Percentiles rank a stretch among this genome's conserved stretches.
These are phyloP conservation scores for Penicillium ucsense DNA, from an alignment of 495 filamentous ascomycete genomes.

Conservation along the genomic window DNA sequence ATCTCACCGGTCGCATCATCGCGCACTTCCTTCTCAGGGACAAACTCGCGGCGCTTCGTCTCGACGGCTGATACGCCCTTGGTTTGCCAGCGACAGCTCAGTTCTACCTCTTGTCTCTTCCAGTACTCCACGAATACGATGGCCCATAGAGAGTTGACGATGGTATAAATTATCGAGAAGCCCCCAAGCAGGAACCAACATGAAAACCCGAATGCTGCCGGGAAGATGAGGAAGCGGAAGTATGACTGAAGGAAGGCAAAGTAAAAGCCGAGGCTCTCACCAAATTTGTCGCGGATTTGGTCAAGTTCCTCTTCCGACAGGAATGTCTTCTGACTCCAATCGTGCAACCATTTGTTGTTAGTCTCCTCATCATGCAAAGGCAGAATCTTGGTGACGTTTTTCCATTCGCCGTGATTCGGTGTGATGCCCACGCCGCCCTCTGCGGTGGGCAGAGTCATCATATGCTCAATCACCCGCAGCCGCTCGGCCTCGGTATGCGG, in stretches of 20 bases:
- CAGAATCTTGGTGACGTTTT: constrained; percentile 74
- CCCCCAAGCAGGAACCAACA: constrained; percentile 76
- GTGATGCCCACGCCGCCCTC: constrained; percentile 90
- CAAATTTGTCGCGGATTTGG: constrained; percentile 78
- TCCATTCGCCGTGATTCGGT: constrained; percentile 73
- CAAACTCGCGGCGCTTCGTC: constrained; percentile 64
- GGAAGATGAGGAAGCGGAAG: constrained; percentile 75
- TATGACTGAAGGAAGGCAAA: constrained; percentile 95
- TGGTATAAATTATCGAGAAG: constrained; percentile 75
- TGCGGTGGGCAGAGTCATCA: constrained; percentile 71
- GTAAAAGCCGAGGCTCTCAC: constrained; percentile 93
- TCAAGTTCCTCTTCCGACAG: constrained; percentile 69
- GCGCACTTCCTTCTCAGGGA: constrained; percentile 59
- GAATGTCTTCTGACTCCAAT: constrained; percentile 76
- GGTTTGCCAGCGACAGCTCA: constrained; percentile 87
- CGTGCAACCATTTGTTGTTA: constrained; percentile 83
- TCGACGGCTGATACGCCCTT: constrained; percentile 78
- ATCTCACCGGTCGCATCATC: constrained; percentile 84
- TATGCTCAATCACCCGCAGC: constrained; percentile 69
- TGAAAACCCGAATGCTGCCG: constrained; percentile 71
- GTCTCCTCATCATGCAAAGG: constrained; percentile 80
- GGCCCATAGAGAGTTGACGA: constrained; percentile 78
- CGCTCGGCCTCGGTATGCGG: constrained; percentile 82
- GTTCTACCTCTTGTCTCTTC: constrained; percentile 88
- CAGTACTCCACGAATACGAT: constrained; percentile 92